Evolutionary conservation across 169 alveolate genomes (phyloP), one percentile per base, ranked within the genome.

Genomic region (Pseudocohnilembus persalinus): DNA sequence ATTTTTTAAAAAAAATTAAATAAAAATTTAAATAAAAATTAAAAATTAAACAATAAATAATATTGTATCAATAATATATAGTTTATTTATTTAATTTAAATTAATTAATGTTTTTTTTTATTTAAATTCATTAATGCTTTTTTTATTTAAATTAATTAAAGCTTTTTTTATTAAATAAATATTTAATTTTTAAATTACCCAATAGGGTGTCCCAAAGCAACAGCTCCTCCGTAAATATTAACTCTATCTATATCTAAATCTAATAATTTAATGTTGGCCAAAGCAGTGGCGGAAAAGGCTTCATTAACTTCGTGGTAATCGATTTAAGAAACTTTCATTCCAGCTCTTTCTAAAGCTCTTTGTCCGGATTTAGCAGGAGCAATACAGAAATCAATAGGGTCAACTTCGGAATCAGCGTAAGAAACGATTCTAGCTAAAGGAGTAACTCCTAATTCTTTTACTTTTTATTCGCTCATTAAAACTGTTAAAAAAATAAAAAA

Each of bases 141-240:
- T n/a, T n/a, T n/a, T n/a, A n/a, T n/a, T n/a, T n/a, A n/a, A n/a
- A n/a, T n/a, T n/a, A n/a, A n/a, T n/a, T n/a, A n/a, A n/a, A n/a
- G n/a, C 33, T 29, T 25, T 29, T 75, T 73, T 11, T n/a, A 73
- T 35, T 29, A 4, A 29, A 75, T 0, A 31, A 75, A 0, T 31
- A 29, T 29, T 24, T 29, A 31, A 27, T 25, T 33, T 24, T 34
- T 30, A 29, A 75, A 30, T 49, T 82, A 82, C 88, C 90, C 98
- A 27, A 97, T 73, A 29, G 99, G 99, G 85, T 98, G 98, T 31
- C 99, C 99, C 26, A 98, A 87, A 30, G 98, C 96, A 29, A 96
- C 97, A 29, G 98, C 99, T 34, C 99, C 99, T 27, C 99, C 99
- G 88, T 96, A 93, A 29, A 96, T 92, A 88, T 97, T 97, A 31